These are phyloP conservation scores for Straminergon stramineum DNA, from an alignment of 225 moss, liverwort and hornwort genomes.

Conservation along the genomic window DNA sequence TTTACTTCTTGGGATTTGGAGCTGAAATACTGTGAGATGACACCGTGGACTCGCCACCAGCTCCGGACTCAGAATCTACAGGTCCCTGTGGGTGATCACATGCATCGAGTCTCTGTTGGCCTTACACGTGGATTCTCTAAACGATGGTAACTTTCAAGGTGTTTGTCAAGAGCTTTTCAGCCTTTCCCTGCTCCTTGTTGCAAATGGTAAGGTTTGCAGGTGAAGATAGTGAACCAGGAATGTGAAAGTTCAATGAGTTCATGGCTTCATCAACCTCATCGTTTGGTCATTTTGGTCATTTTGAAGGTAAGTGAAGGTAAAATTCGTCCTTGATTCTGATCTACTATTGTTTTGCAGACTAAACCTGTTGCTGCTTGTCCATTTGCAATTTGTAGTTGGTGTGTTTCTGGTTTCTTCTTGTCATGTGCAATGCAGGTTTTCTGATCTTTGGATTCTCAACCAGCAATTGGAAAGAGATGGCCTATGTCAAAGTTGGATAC, in stretches of 20 bases:
- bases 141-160: neutral
- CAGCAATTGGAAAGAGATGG: neutral
- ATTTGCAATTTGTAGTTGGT: neutral
- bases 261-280: neutral
- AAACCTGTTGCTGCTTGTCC: neutral
- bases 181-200: neutral
- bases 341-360: neutral
- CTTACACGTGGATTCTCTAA: neutral
- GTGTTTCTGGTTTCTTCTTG: neutral
- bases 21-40: constrained; percentile 4
- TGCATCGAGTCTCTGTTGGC: neutral
- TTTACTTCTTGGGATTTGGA: constrained; percentile 10
- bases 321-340: neutral
- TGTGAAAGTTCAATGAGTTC: neutral
- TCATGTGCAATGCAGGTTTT: constrained; percentile 6
- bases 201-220: constrained; percentile 5
- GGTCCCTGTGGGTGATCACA: neutral
- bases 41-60: neutral
- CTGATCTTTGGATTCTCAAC: neutral
- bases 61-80: neutral
- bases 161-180: neutral
- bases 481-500: neutral
- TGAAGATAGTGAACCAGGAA: neutral
- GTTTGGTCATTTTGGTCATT: neutral
- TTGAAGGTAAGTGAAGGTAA: constrained; percentile 1